Percentiles rank a stretch among this genome's conserved stretches.
phyloP scores from a whole-genome alignment of 208 protist genomes.

The Acanthamoeba triangularis region DNA sequence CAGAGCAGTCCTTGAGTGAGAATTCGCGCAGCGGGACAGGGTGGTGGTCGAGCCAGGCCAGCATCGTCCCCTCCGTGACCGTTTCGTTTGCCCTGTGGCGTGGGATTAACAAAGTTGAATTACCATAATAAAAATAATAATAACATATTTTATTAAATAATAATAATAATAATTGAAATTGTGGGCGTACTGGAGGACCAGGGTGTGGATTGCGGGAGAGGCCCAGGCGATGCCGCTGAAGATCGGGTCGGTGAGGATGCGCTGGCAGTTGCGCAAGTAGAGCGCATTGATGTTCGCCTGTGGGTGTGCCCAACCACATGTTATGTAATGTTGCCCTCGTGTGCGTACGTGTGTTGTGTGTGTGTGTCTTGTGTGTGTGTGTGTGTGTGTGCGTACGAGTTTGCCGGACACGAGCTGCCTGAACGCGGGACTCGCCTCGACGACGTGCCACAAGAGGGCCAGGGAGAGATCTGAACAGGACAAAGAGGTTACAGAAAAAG shows the following conservation, averaged over 20 bases:
- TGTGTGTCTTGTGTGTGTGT: no score
- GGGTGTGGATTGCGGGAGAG: not conserved
- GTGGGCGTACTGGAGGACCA: not conserved
- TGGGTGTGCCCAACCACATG: no score
- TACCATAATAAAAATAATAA: not conserved
- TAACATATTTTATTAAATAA: no score
- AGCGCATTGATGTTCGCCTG: not conserved
- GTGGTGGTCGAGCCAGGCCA: no score
- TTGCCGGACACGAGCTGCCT: not conserved
- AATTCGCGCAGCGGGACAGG: no score
- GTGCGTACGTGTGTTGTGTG: no score
- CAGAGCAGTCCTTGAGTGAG: not conserved
- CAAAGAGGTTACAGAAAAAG: no score
- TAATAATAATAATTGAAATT: not conserved
- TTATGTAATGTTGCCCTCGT: no score
- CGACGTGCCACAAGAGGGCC: conserved; percentile 3
- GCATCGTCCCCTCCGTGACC: no score
- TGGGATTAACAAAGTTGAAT: no score
- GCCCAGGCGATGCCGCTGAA: not conserved
- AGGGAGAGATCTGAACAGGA: not conserved
- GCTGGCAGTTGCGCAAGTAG: not conserved
- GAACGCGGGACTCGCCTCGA: not conserved
- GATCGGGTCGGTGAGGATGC: not conserved
- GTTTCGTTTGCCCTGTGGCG: no score
- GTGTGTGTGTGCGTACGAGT: not conserved